Evolutionary conservation across 768 basidiomycete genomes (phyloP).

Genomic region (Lentinula lateritia): DNA sequence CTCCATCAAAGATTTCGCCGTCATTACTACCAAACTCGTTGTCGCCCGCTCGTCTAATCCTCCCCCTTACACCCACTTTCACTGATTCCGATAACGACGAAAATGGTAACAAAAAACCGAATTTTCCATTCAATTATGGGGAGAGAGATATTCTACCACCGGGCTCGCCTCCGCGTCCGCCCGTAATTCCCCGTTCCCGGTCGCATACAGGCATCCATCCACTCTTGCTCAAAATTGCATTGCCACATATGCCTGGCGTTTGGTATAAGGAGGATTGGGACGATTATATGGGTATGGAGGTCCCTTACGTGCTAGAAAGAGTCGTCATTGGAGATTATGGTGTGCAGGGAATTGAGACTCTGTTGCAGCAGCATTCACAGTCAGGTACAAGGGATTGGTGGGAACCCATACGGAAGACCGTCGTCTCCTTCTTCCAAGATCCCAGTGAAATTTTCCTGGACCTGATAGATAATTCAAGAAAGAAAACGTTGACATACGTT

Average conservation of each 20-base stretch:
- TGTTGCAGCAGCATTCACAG: slow-evolving; percentile 33
- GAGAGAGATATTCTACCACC: background rate
- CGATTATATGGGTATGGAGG: slow-evolving; percentile 62
- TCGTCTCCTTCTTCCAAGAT: slow-evolving; percentile 39
- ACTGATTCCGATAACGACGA: slow-evolving; percentile 36
- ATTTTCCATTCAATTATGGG: slow-evolving; percentile 1
- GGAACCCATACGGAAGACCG: slow-evolving; percentile 45
- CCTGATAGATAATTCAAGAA: slow-evolving; percentile 15
- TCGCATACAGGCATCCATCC: slow-evolving; percentile 67
- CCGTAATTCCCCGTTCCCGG: slow-evolving; percentile 28
- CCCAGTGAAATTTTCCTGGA: slow-evolving; percentile 18
- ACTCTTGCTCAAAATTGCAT: slow-evolving; percentile 43
- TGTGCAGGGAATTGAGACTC: slow-evolving; percentile 51
- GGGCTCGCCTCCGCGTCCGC: background rate
- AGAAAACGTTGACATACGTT: slow-evolving; percentile 62
- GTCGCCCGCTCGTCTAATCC: slow-evolving; percentile 68
- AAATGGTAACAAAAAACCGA: slow-evolving; percentile 6
- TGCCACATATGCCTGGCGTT: slow-evolving; percentile 17
- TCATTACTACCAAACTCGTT: slow-evolving; percentile 31
- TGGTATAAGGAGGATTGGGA: slow-evolving; percentile 74
- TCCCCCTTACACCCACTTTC: slow-evolving; percentile 64
- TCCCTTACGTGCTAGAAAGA: slow-evolving; percentile 72
- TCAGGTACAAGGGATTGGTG: slow-evolving; percentile 57
- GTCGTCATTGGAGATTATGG: slow-evolving; percentile 72
- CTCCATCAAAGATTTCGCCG: slow-evolving; percentile 20